Evolutionary conservation across 257 asterid genomes (phyloP), one percentile per base, ranked within the genome.

Genomic region (Oldenlandia corymbosa): DNA sequence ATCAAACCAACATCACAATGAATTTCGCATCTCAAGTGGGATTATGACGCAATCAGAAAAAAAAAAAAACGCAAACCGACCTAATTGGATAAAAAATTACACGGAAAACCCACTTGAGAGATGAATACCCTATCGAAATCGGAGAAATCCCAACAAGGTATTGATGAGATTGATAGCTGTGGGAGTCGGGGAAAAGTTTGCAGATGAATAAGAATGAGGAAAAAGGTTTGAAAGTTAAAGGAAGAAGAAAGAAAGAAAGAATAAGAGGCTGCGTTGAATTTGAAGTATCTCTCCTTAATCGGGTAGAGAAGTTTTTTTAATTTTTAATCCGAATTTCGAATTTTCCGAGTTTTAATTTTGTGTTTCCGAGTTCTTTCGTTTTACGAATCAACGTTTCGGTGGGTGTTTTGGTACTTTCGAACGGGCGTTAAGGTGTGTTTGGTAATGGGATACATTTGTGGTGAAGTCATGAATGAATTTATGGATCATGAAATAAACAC

Each of bases 231-330:
- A 7, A 27, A 18, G 10, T 7, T n/a, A n/a, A n/a, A n/a, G 12
- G 53, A 1, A 0, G 7, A 47, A 47, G 53, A 0, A 0, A 11
- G 11, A 43, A 4, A 27, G 11, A 18, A 57, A n/a, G 30, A 32
- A 57, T 57, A n/a, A 18, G 34, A 31, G 62, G 62, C 62, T 57
- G 62, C 62, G 62, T 57, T 57, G 62, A 56, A 56, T 56, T 56
- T 56, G 61, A 57, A 57, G 46, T 23, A n/a, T 57, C 46, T n/a
- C n/a, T n/a, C n/a, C n/a, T 46, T 57, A 18, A 8, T 34, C 46
- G 28, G 28, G 62, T 57, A 23, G 43, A 2, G 45, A 54, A 54
- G 18, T 34, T 57, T 18, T 57, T 28, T 46, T 34, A 54, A 4
- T 27, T 31, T 55, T 31, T n/a, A n/a, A n/a, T n/a, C 61, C 21